Percentiles rank a stretch among this genome's conserved stretches.
These are phyloP conservation scores for Lecanicillium sp. DNA, from an alignment of 2,329 filamentous ascomycete genomes.

Conservation along the genomic window DNA sequence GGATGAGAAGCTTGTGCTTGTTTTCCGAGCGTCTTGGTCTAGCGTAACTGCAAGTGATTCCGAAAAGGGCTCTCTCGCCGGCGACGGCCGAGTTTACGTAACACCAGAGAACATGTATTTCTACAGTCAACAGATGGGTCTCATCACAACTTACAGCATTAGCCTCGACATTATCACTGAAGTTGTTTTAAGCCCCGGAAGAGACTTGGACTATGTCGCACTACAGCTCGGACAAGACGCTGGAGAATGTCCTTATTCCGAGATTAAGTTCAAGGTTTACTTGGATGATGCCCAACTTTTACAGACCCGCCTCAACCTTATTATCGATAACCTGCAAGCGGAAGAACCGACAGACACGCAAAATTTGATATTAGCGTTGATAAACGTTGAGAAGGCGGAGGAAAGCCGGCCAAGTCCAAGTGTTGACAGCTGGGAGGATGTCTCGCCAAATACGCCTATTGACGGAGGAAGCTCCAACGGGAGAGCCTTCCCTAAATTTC, in stretches of 20 bases:
- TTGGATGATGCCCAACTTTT: constrained; percentile 78
- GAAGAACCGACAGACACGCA: constrained; percentile 61
- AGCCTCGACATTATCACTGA: constrained; percentile 72
- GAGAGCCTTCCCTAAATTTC: constrained; percentile 15
- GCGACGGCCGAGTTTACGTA: constrained; percentile 72
- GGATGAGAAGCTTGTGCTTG: constrained; percentile 77
- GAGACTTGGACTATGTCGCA: constrained; percentile 88
- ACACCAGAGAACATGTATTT: constrained; percentile 87
- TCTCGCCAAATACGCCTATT: constrained; percentile 54
- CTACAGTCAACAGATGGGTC: constrained; percentile 88
- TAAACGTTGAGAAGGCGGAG: constrained; percentile 62
- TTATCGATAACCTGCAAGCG: constrained; percentile 72
- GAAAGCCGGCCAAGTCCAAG: constrained; percentile 57
- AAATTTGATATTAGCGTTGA: constrained; percentile 61
- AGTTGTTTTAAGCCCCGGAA: constrained; percentile 80
- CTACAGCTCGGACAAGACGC: constrained; percentile 62
- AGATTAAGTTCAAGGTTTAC: constrained; percentile 87
- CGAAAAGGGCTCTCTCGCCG: constrained; percentile 39
- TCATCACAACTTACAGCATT: constrained; percentile 76
- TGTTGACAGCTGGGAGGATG: constrained; percentile 85
- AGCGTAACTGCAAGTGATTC: constrained; percentile 38
- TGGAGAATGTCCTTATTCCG: constrained; percentile 55
- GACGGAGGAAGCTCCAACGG: constrained; percentile 39
- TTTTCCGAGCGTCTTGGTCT: constrained; percentile 85
- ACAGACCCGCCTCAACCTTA: constrained; percentile 73